Evolutionary conservation across 2,329 filamentous ascomycete genomes (phyloP).

Genomic region (Beauveria sp.): DNA sequence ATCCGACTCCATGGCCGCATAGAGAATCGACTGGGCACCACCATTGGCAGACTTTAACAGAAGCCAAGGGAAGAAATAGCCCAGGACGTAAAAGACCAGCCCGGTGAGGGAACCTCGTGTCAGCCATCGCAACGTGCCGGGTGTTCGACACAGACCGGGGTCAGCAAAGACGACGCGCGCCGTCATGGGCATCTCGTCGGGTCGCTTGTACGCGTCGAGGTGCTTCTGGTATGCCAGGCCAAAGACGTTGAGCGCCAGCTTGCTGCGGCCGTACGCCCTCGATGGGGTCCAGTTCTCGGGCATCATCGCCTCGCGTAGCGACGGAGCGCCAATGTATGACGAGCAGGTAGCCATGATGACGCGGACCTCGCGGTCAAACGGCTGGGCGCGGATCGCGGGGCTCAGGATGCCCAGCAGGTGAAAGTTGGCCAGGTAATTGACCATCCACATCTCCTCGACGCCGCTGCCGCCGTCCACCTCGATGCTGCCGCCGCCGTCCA

Average conservation of each 20-base stretch:
- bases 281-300: constrained; percentile 46
- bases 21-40: constrained; percentile 80
- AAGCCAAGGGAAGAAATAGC: constrained; percentile 79
- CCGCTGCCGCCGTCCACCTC: constrained; percentile 83
- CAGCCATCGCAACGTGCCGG: constrained; percentile 80
- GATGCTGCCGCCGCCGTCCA: constrained; percentile 77
- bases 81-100: constrained; percentile 64
- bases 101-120: constrained; percentile 78
- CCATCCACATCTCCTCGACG: constrained; percentile 82
- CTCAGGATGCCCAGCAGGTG: constrained; percentile 87
- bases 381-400: constrained; percentile 83
- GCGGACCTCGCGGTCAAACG: constrained; percentile 86
- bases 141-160: constrained; percentile 76
- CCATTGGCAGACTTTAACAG: constrained; percentile 76
- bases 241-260: constrained; percentile 82
- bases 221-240: constrained; percentile 89
- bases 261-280: constrained; percentile 55
- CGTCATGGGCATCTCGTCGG: constrained; percentile 75
- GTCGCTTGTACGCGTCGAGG: constrained; percentile 72
- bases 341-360: constrained; percentile 82
- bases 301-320: constrained; percentile 47
- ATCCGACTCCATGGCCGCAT: constrained; percentile 73
- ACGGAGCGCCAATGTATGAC: constrained; percentile 72
- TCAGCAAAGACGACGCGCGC: constrained; percentile 80
- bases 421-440: constrained; percentile 95